These are phyloP conservation scores for Fomitopsis betulina DNA, from an alignment of 1,284 basidiomycete species.

Conservation along the genomic window DNA sequence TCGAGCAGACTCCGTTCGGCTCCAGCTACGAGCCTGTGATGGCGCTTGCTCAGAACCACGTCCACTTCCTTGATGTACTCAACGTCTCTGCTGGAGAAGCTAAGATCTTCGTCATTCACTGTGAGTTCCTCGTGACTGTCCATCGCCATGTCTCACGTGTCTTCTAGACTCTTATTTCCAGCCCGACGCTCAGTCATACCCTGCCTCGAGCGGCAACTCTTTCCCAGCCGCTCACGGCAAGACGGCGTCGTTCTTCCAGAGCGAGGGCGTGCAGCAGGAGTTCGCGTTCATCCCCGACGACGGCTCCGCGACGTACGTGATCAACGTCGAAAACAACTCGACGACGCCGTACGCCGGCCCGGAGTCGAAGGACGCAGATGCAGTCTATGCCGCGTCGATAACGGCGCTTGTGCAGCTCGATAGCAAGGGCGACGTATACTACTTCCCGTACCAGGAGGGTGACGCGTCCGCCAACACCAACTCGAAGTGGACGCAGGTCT, in stretches of 20 bases:
- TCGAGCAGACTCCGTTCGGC: constrained; percentile 49
- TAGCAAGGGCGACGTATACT: constrained; percentile 62
- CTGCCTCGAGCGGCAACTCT: constrained; percentile 38
- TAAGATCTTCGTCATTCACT: constrained; percentile 86
- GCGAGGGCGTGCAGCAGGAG: constrained; percentile 65
- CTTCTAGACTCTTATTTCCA: constrained; percentile 32
- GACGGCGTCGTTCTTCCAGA: constrained; percentile 72
- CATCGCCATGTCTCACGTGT: background rate
- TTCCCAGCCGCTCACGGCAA: constrained; percentile 79
- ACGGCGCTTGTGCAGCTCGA: constrained; percentile 74
- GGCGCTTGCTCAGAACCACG: constrained; percentile 76
- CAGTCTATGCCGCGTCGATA: constrained; percentile 72
- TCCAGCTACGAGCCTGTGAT: constrained; percentile 63
- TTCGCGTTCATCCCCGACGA: constrained; percentile 86
- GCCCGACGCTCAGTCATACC: constrained; percentile 63
- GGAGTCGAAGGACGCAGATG: constrained; percentile 55
- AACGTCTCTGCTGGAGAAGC: constrained; percentile 60
- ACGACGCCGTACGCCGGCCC: constrained; percentile 73
- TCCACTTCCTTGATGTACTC: constrained; percentile 77
- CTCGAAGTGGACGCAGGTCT: constrained; percentile 46
- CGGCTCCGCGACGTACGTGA: constrained; percentile 72
- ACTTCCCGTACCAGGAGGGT: constrained; percentile 55
- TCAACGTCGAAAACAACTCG: constrained; percentile 78
- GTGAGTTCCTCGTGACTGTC: constrained; percentile 36
- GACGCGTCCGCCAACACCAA: constrained; percentile 39